phyloP scores from a whole-genome alignment of 2,329 filamentous ascomycete genomes.

The Aspergillus pseudoterreus region DNA sequence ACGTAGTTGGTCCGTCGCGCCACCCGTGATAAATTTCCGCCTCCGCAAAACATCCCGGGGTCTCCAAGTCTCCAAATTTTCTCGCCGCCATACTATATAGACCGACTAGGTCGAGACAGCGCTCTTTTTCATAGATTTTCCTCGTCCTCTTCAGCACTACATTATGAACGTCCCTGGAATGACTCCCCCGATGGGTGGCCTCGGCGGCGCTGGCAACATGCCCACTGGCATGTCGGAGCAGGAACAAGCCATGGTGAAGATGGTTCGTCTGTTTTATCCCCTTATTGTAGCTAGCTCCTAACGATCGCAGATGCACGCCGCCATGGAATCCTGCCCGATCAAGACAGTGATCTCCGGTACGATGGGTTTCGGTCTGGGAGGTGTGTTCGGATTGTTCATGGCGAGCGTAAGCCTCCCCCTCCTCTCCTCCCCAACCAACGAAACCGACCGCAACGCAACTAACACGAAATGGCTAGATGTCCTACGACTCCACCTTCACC shows the following conservation, averaged over 20 bases:
- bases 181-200: slow-evolving; percentile 26
- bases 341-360: slow-evolving; percentile 88
- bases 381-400: slow-evolving; percentile 96
- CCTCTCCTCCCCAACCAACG: not conserved
- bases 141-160: not conserved
- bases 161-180: slow-evolving; percentile 36
- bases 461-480: slow-evolving; percentile 64
- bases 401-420: slow-evolving; percentile 65
- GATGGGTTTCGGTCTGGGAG: slow-evolving; percentile 91
- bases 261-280: slow-evolving; percentile 25
- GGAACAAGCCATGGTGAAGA: slow-evolving; percentile 47
- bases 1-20: slow-evolving; percentile 12
- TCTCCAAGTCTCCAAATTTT: not conserved
- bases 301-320: slow-evolving; percentile 63
- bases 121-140: not conserved
- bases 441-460: not conserved
- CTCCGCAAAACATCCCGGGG: slow-evolving; percentile 30
- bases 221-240: slow-evolving; percentile 43
- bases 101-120: no score
- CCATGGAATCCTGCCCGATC: slow-evolving; percentile 87
- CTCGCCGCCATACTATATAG: not conserved
- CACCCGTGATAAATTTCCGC: slow-evolving; percentile 33
- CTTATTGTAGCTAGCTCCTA: not conserved
- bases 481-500: slow-evolving; percentile 88
- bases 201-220: slow-evolving; percentile 22